A percentile compares a stretch with the other conserved stretches of the same genome.
Conservation (phyloP, 768 basidiomycete genomes). For the Asterophora lycoperdoides region DNA sequence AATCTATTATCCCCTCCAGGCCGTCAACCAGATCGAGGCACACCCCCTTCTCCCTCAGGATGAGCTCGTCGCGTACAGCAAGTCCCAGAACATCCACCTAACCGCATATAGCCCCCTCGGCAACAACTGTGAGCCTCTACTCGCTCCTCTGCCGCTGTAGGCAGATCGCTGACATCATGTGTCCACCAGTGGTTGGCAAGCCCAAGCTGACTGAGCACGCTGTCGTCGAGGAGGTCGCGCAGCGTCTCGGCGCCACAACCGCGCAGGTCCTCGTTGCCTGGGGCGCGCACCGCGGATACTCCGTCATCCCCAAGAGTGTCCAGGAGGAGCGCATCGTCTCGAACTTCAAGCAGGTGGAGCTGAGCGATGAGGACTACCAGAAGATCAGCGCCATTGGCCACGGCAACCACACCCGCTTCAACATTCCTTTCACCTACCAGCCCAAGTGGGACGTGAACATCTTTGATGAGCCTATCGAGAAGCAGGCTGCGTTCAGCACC, state of each 20-base stretch:
- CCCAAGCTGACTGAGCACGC: conserved; percentile 68
- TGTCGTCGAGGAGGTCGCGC: conserved; percentile 57
- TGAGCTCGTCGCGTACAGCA: conserved; percentile 66
- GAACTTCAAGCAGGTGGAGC: conserved; percentile 73
- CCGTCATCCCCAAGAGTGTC: conserved; percentile 84
- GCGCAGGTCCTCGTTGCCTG: conserved; percentile 85
- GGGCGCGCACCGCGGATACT: conserved; percentile 70
- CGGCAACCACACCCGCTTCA: conserved; percentile 49
- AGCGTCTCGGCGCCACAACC: conserved; percentile 57
- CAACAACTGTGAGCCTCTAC: conserved; percentile 61
- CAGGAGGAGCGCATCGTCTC: conserved; percentile 64
- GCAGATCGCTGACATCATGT: not conserved
- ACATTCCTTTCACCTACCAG: conserved; percentile 57
- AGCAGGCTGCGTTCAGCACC: conserved; percentile 30
- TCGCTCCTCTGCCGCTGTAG: not conserved
- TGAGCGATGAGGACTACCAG: conserved; percentile 65
- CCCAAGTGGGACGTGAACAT: conserved; percentile 70
- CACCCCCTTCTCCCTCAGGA: conserved; percentile 79
- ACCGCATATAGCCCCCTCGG: conserved; percentile 70
- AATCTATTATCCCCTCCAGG: conserved; percentile 25
- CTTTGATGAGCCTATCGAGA: conserved; percentile 63
- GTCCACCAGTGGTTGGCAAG: conserved; percentile 46
- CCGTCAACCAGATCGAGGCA: conserved; percentile 77
- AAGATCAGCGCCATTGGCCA: conserved; percentile 48
- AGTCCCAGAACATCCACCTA: conserved; percentile 65